These are phyloP conservation scores for Calocybe cyanea DNA, from an alignment of 768 basidiomycete species.

Conservation along the genomic window DNA sequence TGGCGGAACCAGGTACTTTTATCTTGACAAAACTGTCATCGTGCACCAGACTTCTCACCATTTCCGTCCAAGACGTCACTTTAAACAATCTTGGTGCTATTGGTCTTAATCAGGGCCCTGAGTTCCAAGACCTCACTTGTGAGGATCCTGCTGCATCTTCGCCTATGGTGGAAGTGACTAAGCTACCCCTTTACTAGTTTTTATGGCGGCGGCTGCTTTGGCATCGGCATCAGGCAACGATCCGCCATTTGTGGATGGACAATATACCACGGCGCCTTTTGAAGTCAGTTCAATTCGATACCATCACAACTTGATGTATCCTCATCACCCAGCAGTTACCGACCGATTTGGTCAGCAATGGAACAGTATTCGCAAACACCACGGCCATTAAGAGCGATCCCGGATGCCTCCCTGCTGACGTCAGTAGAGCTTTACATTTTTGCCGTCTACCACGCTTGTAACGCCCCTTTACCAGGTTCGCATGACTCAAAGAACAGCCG, in stretches of 20 bases:
- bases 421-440: constrained; percentile 17
- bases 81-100: constrained; percentile 34
- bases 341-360: constrained; percentile 31
- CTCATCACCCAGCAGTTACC: constrained; percentile 29
- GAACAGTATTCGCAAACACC: constrained; percentile 45
- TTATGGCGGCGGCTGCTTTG: constrained; percentile 52
- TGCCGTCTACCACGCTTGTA: not conserved
- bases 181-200: constrained; percentile 28
- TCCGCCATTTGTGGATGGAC: constrained; percentile 42
- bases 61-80: constrained; percentile 26
- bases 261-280: constrained; percentile 45
- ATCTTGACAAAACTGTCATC: not conserved
- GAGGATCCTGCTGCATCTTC: constrained; percentile 12
- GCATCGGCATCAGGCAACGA: constrained; percentile 44
- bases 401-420: constrained; percentile 36
- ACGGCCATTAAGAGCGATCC: constrained; percentile 43
- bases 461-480: constrained; percentile 24
- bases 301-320: not conserved
- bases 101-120: constrained; percentile 39
- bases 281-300: constrained; percentile 26
- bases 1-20: constrained; percentile 34
- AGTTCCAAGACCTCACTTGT: constrained; percentile 49
- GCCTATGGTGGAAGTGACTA: not conserved
- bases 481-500: constrained; percentile 28
- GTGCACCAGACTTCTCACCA: not conserved